A percentile compares a stretch with the other conserved stretches of the same genome.
Conservation (phyloP, 805 yeast species). For the Cyberlindnera misumaiensis region DNA sequence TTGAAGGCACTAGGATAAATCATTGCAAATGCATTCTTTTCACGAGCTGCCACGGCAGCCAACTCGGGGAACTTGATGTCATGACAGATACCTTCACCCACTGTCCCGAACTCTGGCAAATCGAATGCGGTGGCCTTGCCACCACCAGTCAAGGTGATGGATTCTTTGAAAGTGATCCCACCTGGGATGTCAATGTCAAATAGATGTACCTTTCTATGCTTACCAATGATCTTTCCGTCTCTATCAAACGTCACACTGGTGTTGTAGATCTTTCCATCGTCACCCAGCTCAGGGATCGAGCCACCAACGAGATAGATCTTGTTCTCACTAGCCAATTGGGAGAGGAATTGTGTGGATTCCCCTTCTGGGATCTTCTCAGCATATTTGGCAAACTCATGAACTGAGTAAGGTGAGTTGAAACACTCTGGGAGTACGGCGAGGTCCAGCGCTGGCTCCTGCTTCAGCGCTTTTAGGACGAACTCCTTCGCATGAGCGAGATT, state of each 20-base stretch:
- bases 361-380: slow-evolving; percentile 84
- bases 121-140: slow-evolving; percentile 62
- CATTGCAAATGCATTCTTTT: slow-evolving; percentile 64
- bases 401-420: slow-evolving; percentile 93
- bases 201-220: slow-evolving; percentile 85
- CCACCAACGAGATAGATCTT: slow-evolving; percentile 79
- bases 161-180: slow-evolving; percentile 86
- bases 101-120: slow-evolving; percentile 36
- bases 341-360: slow-evolving; percentile 55
- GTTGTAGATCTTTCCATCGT: slow-evolving; percentile 57
- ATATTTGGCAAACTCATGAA: slow-evolving; percentile 76
- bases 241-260: slow-evolving; percentile 72
- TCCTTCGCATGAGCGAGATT: slow-evolving; percentile 65
- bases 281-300: slow-evolving; percentile 73
- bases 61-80: slow-evolving; percentile 80
- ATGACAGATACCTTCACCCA: slow-evolving; percentile 83
- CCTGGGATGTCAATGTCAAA: slow-evolving; percentile 93
- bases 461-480: slow-evolving; percentile 57
- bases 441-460: slow-evolving; percentile 53
- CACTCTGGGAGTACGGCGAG: slow-evolving; percentile 82
- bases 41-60: slow-evolving; percentile 64
- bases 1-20: slow-evolving; percentile 83
- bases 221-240: slow-evolving; percentile 75
- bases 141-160: slow-evolving; percentile 73
- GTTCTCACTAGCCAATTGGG: slow-evolving; percentile 60